Conservation (phyloP, 768 basidiomycete species). For the Sarcomyxa edulis region DNA sequence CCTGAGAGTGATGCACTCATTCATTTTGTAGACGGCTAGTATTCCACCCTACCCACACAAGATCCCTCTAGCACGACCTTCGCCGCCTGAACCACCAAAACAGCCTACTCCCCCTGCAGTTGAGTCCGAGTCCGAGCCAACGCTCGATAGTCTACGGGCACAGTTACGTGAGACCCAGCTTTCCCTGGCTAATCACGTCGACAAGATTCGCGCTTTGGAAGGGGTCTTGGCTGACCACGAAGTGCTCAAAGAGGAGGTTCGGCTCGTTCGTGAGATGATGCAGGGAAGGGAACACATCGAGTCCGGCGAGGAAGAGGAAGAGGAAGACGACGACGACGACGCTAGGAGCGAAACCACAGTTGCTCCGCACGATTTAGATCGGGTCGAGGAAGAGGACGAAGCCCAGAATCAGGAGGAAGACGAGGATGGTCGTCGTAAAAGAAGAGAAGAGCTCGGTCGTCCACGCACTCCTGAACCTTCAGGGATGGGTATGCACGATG, state of each 20-base stretch:
- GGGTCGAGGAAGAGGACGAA: constrained; percentile 48
- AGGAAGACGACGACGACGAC: constrained; percentile 68
- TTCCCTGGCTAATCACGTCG: constrained; percentile 70
- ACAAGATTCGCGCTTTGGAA: constrained; percentile 81
- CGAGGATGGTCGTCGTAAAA: constrained; percentile 44
- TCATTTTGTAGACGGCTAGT: constrained; percentile 17
- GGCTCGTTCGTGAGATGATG: constrained; percentile 64
- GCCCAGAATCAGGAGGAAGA: constrained; percentile 38
- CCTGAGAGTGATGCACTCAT: not conserved
- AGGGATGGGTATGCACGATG: constrained; percentile 35
- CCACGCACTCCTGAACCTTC: constrained; percentile 82
- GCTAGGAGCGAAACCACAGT: constrained; percentile 68
- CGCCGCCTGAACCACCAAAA: constrained; percentile 15
- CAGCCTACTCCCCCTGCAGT: constrained; percentile 15
- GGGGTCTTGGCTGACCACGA: constrained; percentile 82
- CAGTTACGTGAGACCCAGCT: constrained; percentile 84
- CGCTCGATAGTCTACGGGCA: constrained; percentile 61
- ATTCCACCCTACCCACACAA: constrained; percentile 58
- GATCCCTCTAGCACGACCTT: constrained; percentile 62
- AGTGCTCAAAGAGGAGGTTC: constrained; percentile 71
- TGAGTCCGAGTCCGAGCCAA: constrained; percentile 19
- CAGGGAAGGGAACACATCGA: constrained; percentile 33
- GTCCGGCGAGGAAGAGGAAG: constrained; percentile 21
- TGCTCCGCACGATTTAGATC: constrained; percentile 61
- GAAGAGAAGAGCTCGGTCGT: constrained; percentile 56